Base-by-base conservation (phyloP, 331 rosid genomes). In the Saraca asoca region DNA sequence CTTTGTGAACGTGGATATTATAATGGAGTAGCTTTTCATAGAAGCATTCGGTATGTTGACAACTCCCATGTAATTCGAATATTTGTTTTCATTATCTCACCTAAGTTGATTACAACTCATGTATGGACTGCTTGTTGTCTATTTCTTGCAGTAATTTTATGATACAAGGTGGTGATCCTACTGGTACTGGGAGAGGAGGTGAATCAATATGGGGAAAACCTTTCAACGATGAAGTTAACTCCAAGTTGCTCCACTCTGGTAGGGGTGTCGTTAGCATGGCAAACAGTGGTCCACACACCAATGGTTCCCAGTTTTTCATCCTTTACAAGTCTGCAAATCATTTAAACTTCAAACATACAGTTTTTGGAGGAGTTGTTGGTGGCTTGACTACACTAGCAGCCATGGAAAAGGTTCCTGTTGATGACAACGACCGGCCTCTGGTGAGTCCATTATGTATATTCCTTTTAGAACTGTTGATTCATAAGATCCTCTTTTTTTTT, bases 151-250 rank as follows among this genome's bases (percentile, higher is more conserved):
- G 98, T 85, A 94, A 94, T 78, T 90, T 94, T 75, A 94, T 94
- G 98, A 84, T 94, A 63, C 97, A 90, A 83, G 98, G 97, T 9
- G 98, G 98, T 34, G 97, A 94, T 86, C 98, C 97, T 66, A 90
- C 97, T 71, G 96, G 96, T 59, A 90, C 92, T 50, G 97, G 97
- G 64, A 87, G 41, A 74, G 98, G 98, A 5, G 98, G 97, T 16
- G 97, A 94, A 84, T 94, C 98, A 8, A 88, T 94, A 70, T 94
- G 98, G 97, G 97, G 92, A 69, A 84, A 86, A 66, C 95, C 96
- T 58, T 94, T 90, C 70, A 94, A 94, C 14, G 95, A 88, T 79
- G 99, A 94, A 75, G 74, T 86, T 24, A 85, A 94, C 86, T 94
- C 99, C 69, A 94, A 94, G 87, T 74, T 90, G 75, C 59, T 88